Evolutionary conservation across 495 filamentous ascomycete genomes (phyloP), one percentile per base, ranked within the genome.

Genomic region (Penicillium roqueforti): DNA sequence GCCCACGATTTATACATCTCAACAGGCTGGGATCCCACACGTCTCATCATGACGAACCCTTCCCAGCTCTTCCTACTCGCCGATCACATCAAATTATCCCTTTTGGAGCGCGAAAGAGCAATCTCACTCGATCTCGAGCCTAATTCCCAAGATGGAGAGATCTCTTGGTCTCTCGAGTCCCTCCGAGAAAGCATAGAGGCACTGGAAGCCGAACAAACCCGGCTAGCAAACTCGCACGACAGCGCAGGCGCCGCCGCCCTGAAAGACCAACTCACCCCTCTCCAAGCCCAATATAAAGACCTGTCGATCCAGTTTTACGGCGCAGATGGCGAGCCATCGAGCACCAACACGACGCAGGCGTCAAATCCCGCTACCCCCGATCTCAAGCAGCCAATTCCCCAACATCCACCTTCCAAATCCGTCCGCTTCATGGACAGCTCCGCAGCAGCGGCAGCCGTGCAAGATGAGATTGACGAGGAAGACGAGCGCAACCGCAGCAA

Each of bases 31-130:
- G 22, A 10, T 18, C 42, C n/a, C 20, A 25, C 25, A 45, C 43
- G 42, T 46, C 54, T 55, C 71, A 68, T 61, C 42, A 87, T 86
- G 83, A 70, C 83, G 51, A 84, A 78, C 50, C 71, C 79, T 43
- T 74, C 73, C 18, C 78, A 82, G 50, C 71, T 80, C 26, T 79
- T 80, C 63, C 73, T 82, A 26, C 71, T 80, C 53, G 78, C 76
- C 54, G 77, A 82, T 60, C 74, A 79, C 54, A 78, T 81, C 61
- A 80, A 81, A 55, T 70, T 81, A 43, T 80, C 79, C 5, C 68
- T 80, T 6, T 68, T 97, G 23, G 93, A 97, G 68, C 85, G 92
- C 44, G 87, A 96, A 73, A 86, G 92, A 39, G 91, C 91, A n/a
- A 84, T 88, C 52, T 86, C 86, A 1, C 79, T 96, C n/a, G 85